A percentile compares a stretch with the other conserved stretches of the same genome.
Conservation (phyloP, 352 stramenopile genomes). For the Phytophthora fragariae region DNA sequence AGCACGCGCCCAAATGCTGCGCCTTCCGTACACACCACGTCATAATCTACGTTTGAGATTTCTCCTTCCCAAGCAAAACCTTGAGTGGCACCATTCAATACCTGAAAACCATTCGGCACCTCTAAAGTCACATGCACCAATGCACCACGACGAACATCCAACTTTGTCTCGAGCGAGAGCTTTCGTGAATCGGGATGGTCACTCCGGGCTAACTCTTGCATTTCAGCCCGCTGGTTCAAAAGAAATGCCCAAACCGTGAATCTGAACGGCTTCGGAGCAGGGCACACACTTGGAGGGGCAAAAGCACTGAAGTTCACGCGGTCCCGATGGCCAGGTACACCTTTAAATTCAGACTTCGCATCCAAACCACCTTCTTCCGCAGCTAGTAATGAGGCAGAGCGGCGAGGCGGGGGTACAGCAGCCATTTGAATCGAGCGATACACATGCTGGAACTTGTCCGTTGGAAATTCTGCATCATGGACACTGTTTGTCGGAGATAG, state of each 20-base stretch:
- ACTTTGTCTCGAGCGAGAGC: conserved; percentile 70
- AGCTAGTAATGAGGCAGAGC: conserved; percentile 19
- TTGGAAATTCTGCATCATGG: conserved; percentile 66
- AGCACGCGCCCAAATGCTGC: conserved; percentile 65
- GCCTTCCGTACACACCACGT: conserved; percentile 67
- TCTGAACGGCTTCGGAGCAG: conserved; percentile 68
- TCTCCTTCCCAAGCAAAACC: conserved; percentile 80
- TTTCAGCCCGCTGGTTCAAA: conserved; percentile 70
- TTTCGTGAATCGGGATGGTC: conserved; percentile 46
- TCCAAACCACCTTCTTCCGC: conserved; percentile 37
- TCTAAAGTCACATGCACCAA: conserved; percentile 81
- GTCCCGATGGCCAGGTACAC: conserved; percentile 58
- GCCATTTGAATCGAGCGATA: conserved; percentile 73
- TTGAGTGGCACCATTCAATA: conserved; percentile 70
- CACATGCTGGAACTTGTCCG: conserved; percentile 75
- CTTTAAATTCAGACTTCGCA: conserved; percentile 44
- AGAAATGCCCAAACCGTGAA: conserved; percentile 84
- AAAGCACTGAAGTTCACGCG: conserved; percentile 85
- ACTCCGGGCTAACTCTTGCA: conserved; percentile 61
- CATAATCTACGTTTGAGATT: conserved; percentile 62
- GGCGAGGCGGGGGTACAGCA: conserved; percentile 20
- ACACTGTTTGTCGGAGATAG: conserved; percentile 69
- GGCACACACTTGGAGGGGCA: conserved; percentile 63
- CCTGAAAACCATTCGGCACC: conserved; percentile 63
- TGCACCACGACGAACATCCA: conserved; percentile 75